Evolutionary conservation across 176 grass and related monocot genomes (phyloP).

Genomic region (Aegilops umbellulata): DNA sequence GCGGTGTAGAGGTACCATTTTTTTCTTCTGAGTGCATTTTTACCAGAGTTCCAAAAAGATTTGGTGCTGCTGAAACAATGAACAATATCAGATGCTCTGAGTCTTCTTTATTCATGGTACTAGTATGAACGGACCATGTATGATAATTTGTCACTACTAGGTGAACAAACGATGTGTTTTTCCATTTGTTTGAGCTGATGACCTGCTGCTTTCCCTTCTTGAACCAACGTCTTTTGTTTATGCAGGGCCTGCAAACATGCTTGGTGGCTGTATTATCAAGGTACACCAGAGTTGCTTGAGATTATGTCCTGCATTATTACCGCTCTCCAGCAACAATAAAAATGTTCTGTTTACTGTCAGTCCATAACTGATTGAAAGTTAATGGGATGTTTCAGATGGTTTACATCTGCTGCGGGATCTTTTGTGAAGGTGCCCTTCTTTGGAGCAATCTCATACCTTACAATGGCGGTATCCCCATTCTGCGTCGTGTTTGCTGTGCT

Average conservation of each 20-base stretch:
- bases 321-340: not conserved
- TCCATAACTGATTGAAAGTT: not conserved
- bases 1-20: conserved; percentile 71
- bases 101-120: not conserved
- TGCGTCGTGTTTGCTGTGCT: conserved; percentile 79
- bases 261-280: conserved; percentile 90
- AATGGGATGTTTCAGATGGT: conserved; percentile 71
- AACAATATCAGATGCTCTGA: not conserved
- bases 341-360: not conserved
- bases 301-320: too few species aligned
- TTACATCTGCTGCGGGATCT: conserved; percentile 75
- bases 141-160: too few species aligned
- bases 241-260: conserved; percentile 98
- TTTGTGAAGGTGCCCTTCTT: conserved; percentile 87
- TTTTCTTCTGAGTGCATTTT: not conserved
- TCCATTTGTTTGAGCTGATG: conserved; percentile 15
- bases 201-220: not conserved
- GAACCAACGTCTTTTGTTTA: conserved; percentile 16
- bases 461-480: conserved; percentile 73
- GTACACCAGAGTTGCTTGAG: conserved; percentile 42
- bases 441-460: conserved; percentile 91
- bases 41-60: not conserved
- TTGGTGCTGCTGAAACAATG: not conserved
- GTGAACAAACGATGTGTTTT: too few species aligned
- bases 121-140: not conserved